Conservation (phyloP, 75 land plant genomes). For the Gnetum montanum region DNA sequence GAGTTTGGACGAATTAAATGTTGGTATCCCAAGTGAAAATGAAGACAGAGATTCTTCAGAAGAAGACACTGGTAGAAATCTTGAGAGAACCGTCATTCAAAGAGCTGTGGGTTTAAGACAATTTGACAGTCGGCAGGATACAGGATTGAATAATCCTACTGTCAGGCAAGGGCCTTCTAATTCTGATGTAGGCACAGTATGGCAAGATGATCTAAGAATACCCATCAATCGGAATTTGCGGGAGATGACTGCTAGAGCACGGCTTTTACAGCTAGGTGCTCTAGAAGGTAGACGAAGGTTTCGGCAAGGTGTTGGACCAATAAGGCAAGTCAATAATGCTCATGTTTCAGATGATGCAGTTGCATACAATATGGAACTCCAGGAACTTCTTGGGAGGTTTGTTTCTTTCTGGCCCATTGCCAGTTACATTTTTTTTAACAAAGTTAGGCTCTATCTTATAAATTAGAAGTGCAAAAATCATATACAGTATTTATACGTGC, state of each 20-base stretch:
- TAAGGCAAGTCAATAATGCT: conserved; percentile 47
- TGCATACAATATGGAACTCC: conserved; percentile 91
- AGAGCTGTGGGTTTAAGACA: conserved; percentile 19
- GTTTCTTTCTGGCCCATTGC: conserved; percentile 5
- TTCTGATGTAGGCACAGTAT: conserved; percentile 20
- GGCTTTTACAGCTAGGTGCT: conserved; percentile 41
- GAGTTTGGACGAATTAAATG: neutral
- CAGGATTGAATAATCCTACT: conserved; percentile 12
- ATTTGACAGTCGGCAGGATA: conserved; percentile 13
- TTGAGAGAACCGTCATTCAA: conserved; percentile 16
- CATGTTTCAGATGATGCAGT: conserved; percentile 75
- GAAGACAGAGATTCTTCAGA: conserved; percentile 13
- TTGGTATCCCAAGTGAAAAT: conserved; percentile 4
- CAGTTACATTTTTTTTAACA: neutral
- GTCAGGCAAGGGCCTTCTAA: conserved; percentile 15
- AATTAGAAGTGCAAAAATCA: too few species aligned
- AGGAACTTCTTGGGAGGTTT: conserved; percentile 87
- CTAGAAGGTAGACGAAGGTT: conserved; percentile 23
- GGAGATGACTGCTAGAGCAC: conserved; percentile 16
- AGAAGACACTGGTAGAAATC: conserved; percentile 14
- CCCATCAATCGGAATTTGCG: conserved; percentile 27
- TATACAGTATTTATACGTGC: too few species aligned
- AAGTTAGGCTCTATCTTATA: neutral
- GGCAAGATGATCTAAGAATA: conserved; percentile 9
- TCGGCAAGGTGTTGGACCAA: conserved; percentile 13